Conservation (phyloP, 495 filamentous ascomycete genomes). For the Aspergillus sparsus region DNA sequence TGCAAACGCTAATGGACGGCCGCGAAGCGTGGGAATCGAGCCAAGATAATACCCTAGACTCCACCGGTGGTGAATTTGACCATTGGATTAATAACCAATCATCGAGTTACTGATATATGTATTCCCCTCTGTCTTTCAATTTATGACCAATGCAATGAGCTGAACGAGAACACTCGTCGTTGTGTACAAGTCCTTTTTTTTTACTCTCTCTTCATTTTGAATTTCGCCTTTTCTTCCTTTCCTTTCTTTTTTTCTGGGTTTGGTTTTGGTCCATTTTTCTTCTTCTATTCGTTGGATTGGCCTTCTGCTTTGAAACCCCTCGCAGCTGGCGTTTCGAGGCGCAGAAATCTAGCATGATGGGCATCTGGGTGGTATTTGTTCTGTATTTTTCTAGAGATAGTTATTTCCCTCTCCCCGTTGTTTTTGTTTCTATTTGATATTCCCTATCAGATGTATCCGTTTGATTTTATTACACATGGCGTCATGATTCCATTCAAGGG, state of each 20-base stretch:
- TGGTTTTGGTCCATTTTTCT: no score
- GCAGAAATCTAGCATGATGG: slow-evolving; percentile 7
- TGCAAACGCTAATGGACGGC: slow-evolving; percentile 15
- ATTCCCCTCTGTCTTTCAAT: background rate
- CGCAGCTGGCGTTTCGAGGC: slow-evolving; percentile 10
- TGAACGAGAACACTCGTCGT: slow-evolving; percentile 2
- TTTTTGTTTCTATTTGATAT: background rate
- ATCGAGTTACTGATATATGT: slow-evolving; percentile 10
- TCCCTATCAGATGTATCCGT: slow-evolving; percentile 1
- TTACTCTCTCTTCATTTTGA: no score
- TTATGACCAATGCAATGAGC: slow-evolving; percentile 21
- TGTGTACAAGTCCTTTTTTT: slow-evolving; percentile 6
- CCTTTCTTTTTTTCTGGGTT: no score
- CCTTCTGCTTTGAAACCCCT: slow-evolving; percentile 4
- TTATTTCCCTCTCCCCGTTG: slow-evolving; percentile 3
- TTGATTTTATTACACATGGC: background rate
- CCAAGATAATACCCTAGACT: slow-evolving; percentile 21
- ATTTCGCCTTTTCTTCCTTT: background rate
- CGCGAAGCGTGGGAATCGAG: slow-evolving; percentile 24
- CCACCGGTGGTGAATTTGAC: slow-evolving; percentile 25
- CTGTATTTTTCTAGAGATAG: background rate
- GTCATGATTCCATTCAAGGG: slow-evolving; percentile 1
- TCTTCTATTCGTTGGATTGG: background rate
- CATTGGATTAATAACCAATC: slow-evolving; percentile 24
- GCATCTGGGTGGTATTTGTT: slow-evolving; percentile 12